phyloP scores from a whole-genome alignment of 345 rosid genomes.

The Moricandia moricandioides region DNA sequence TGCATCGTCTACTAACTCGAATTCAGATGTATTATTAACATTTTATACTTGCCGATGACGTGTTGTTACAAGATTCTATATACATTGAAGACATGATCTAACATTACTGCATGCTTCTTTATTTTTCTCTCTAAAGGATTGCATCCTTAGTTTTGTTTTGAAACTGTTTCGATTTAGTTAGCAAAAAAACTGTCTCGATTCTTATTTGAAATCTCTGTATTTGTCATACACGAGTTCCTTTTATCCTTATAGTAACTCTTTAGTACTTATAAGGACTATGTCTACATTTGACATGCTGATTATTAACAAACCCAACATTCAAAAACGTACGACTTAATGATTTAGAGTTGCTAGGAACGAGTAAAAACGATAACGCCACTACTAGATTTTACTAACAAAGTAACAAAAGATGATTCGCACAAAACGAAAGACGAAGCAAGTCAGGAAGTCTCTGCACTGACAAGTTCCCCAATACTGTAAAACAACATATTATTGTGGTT shows the following conservation, averaged over 20 bases:
- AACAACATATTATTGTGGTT: not conserved
- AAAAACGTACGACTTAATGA: not conserved
- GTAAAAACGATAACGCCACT: not conserved
- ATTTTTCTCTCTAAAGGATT: not conserved
- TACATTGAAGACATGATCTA: not conserved
- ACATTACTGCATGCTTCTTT: not conserved
- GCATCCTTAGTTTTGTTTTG: not conserved
- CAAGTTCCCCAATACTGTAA: too few species aligned
- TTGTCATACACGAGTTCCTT: not conserved
- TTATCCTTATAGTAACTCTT: not conserved
- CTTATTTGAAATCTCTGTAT: not conserved
- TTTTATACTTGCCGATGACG: not conserved
- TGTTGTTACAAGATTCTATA: not conserved
- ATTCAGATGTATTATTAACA: not conserved
- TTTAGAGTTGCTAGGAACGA: not conserved
- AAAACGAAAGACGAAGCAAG: constrained; percentile 17
- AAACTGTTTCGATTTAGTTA: not conserved
- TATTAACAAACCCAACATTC: not conserved
- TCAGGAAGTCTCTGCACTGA: not conserved
- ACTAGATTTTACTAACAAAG: not conserved
- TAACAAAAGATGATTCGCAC: constrained; percentile 8
- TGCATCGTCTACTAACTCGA: not conserved
- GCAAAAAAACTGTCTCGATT: too few species aligned
- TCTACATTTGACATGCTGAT: not conserved
- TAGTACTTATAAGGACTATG: not conserved